A percentile compares a stretch with the other conserved stretches of the same genome.
These are phyloP conservation scores for Leptomonas seymouri DNA, from an alignment of 208 protist genomes.

Conservation along the genomic window DNA sequence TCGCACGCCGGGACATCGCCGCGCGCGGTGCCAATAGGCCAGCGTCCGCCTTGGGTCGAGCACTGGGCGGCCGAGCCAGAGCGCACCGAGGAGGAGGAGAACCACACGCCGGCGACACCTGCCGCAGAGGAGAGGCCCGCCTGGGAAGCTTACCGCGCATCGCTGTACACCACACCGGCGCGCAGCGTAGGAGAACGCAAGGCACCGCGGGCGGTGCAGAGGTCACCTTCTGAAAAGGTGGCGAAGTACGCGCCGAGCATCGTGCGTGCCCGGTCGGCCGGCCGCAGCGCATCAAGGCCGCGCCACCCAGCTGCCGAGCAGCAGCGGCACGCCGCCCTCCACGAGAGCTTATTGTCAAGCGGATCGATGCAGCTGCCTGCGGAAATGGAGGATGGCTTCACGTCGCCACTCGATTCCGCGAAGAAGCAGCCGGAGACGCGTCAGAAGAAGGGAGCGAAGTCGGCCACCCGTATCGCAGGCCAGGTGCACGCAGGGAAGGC, in stretches of 20 bases:
- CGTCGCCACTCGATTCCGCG: conserved; percentile 1
- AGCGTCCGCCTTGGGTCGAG: conserved; percentile 27
- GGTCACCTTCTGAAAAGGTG: not conserved
- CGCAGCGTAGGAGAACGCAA: not conserved
- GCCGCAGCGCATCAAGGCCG: conserved; percentile 4
- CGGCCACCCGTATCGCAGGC: not conserved
- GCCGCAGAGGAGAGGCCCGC: not conserved
- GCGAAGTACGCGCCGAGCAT: conserved; percentile 15
- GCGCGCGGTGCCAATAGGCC: conserved; percentile 6
- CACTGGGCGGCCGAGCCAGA: not conserved
- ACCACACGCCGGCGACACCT: too few relatives aligned
- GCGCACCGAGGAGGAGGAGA: not conserved
- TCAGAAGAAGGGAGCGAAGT: conserved; percentile 2
- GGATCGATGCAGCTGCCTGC: conserved; percentile 1
- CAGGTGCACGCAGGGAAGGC: not conserved
- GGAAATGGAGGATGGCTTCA: not conserved
- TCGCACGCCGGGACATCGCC: not conserved
- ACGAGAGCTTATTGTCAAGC: conserved; percentile 1
- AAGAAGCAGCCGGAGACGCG: conserved; percentile 4
- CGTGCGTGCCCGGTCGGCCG: conserved; percentile 14
- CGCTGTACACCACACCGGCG: not conserved
- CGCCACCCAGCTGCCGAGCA: not conserved
- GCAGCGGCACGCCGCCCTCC: not conserved
- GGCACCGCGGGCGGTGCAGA: not conserved
- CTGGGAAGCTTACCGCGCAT: not conserved